A percentile compares a stretch with the other conserved stretches of the same genome.
Conservation (phyloP, 768 basidiomycete genomes). For the Rhodotorula graminis region DNA sequence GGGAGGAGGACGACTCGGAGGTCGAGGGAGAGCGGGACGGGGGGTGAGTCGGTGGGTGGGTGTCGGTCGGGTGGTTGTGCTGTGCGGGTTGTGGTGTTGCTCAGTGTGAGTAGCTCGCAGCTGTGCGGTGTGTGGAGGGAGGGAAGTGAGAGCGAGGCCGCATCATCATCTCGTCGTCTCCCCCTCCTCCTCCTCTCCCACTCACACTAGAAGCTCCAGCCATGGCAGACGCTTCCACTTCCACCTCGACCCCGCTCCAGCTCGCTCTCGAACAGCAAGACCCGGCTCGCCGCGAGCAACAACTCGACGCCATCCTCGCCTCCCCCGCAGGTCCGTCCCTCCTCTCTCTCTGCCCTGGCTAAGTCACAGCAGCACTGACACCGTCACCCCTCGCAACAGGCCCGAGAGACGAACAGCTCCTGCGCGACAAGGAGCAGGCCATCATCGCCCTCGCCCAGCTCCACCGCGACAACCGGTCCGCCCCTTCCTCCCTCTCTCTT, state of each 20-base stretch:
- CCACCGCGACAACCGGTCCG: constrained; percentile 66
- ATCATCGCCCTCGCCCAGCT: constrained; percentile 79
- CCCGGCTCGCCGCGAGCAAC: background rate
- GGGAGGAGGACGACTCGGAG: too few species aligned
- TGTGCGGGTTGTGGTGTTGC: too few species aligned
- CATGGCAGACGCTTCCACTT: background rate
- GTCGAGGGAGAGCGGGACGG: too few species aligned
- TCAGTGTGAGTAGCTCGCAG: too few species aligned
- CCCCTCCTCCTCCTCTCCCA: background rate
- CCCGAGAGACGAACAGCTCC: constrained; percentile 51
- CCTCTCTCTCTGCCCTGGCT: constrained; percentile 23
- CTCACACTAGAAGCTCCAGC: background rate
- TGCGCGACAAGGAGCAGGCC: constrained; percentile 78
- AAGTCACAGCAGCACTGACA: background rate
- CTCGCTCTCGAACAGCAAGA: background rate
- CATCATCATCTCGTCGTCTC: background rate
- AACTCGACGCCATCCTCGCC: constrained; percentile 6
- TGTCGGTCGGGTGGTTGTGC: too few species aligned
- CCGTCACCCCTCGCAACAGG: constrained; percentile 1
- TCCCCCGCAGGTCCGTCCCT: constrained; percentile 45
- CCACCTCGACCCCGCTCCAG: background rate
- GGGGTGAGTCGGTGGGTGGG: too few species aligned
- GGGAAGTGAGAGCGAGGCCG: too few species aligned
- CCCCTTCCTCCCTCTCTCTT: background rate
- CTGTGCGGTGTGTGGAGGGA: too few species aligned